Percentiles rank a stretch among this genome's conserved stretches.
These are phyloP conservation scores for Saposhnikovia divaricata DNA, from an alignment of 129 eudicot species.

Conservation along the genomic window DNA sequence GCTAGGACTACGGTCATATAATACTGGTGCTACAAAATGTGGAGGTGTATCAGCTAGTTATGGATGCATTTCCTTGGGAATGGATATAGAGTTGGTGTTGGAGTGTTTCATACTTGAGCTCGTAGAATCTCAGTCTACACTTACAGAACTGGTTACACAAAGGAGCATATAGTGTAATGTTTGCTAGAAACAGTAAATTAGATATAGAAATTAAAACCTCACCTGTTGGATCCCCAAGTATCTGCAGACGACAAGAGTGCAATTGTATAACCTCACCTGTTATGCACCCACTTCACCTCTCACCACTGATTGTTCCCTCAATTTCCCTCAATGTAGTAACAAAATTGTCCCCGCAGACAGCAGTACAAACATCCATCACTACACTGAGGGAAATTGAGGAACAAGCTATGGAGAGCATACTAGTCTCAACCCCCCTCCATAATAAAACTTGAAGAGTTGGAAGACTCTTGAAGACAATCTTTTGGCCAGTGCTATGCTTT, in stretches of 20 bases:
- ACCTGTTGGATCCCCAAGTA: neutral
- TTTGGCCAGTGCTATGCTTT: neutral
- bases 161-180: neutral
- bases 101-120: conserved; percentile 30
- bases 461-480: conserved; percentile 1
- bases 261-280: neutral
- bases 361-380: neutral
- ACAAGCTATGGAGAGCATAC: conserved; percentile 4
- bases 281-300: neutral
- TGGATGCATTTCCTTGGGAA: conserved; percentile 46
- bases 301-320: conserved; percentile 9
- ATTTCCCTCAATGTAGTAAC: conserved; percentile 10
- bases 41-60: conserved; percentile 53
- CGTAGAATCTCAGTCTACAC: conserved; percentile 40
- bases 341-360: neutral
- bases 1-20: conserved; percentile 52
- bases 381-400: conserved; percentile 7
- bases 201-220: neutral
- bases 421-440: neutral
- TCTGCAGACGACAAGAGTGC: too few relatives aligned
- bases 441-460: neutral
- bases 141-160: neutral
- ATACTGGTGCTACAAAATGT: conserved; percentile 53
- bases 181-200: neutral
- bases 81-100: conserved; percentile 37